These are phyloP conservation scores for Arabidopsis hybrid DNA, from an alignment of 441 rosid species.

Conservation along the genomic window DNA sequence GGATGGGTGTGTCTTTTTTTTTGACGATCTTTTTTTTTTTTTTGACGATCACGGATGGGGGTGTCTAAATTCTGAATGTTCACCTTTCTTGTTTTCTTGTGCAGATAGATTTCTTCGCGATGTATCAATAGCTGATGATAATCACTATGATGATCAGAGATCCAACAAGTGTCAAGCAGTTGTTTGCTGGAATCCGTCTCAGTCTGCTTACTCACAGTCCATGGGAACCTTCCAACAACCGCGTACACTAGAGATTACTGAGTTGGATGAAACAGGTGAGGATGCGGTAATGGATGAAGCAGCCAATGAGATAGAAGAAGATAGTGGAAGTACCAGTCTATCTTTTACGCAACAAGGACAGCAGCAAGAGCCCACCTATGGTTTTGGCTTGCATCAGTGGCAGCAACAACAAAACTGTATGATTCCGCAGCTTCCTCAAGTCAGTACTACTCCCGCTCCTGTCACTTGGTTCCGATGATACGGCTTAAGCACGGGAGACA, in stretches of 20 bases:
- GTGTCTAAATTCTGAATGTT: not conserved
- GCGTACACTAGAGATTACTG: conserved; percentile 50
- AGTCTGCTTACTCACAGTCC: conserved; percentile 22
- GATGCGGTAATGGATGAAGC: conserved; percentile 39
- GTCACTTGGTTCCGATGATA: conserved; percentile 61
- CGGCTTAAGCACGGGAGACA: not conserved
- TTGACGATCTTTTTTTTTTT: too few species aligned
- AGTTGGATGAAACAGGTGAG: conserved; percentile 57
- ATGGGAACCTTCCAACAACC: conserved; percentile 22
- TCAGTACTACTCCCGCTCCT: conserved; percentile 60
- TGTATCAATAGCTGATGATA: conserved; percentile 19
- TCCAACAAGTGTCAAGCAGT: conserved; percentile 53
- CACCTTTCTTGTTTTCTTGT: not conserved
- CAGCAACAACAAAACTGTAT: conserved; percentile 65
- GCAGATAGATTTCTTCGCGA: conserved; percentile 54
- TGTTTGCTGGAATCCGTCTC: conserved; percentile 70
- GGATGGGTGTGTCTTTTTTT: too few species aligned
- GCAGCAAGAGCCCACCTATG: conserved; percentile 18
- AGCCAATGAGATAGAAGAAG: conserved; percentile 59
- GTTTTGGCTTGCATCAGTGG: conserved; percentile 53
- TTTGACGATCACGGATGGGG: too few species aligned
- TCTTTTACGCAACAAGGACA: conserved; percentile 10
- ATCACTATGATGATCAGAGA: not conserved
- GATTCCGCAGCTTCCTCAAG: conserved; percentile 58
- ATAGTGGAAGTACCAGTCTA: conserved; percentile 20